A percentile compares a stretch with the other conserved stretches of the same genome.
Conservation (phyloP, 768 basidiomycete genomes). For the Boletus bicolor region DNA sequence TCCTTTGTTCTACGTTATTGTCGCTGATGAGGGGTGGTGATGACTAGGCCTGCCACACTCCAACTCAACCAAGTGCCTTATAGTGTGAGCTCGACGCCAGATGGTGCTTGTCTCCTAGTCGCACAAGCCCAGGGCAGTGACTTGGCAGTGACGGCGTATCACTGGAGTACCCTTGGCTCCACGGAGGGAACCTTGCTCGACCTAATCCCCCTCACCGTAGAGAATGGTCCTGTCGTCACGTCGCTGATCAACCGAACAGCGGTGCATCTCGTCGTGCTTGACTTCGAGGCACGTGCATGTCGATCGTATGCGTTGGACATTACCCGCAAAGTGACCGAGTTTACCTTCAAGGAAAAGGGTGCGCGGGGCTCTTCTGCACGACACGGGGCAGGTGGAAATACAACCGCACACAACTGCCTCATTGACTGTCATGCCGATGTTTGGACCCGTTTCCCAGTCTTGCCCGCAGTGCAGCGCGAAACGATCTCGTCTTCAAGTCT, state of each 20-base stretch:
- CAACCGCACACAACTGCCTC: constrained; percentile 45
- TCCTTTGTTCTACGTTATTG: background rate
- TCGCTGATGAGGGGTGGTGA: background rate
- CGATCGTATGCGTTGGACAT: constrained; percentile 49
- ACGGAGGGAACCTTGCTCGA: constrained; percentile 42
- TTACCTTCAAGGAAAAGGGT: constrained; percentile 49
- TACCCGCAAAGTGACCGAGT: constrained; percentile 53
- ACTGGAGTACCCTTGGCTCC: constrained; percentile 57
- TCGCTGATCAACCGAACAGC: constrained; percentile 43
- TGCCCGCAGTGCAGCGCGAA: constrained; percentile 49
- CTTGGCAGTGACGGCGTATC: constrained; percentile 40
- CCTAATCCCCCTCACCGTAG: constrained; percentile 25
- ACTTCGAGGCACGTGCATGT: constrained; percentile 30
- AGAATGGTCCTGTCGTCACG: constrained; percentile 34
- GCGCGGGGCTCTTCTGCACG: constrained; percentile 14
- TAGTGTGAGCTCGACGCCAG: constrained; percentile 43
- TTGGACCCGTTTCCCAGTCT: constrained; percentile 60
- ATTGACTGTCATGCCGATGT: constrained; percentile 55
- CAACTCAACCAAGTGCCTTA: constrained; percentile 35
- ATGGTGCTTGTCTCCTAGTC: constrained; percentile 50
- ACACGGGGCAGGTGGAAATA: background rate
- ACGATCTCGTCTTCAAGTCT: constrained; percentile 37
- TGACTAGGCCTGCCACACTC: constrained; percentile 43
- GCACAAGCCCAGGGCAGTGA: constrained; percentile 19
- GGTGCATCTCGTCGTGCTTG: constrained; percentile 43